Evolutionary conservation across 169 alveolate species (phyloP), one percentile per base, ranked within the genome.

Genomic region (Plasmodium vinckei): DNA sequence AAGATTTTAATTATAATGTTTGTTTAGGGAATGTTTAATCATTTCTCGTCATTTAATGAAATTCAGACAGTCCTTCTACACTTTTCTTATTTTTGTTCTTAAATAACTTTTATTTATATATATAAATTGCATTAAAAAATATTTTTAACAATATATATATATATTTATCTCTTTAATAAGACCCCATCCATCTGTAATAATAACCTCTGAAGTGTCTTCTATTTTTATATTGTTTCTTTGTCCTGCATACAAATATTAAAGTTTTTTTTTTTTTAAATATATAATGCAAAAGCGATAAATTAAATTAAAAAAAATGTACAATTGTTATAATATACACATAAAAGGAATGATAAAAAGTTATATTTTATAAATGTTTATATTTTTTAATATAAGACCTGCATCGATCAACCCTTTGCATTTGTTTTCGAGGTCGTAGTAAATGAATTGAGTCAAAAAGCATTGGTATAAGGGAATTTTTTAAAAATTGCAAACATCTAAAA

Each of bases 181-280:
- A 77, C 2, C 88, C 88, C 88, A 77, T 77, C 88, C 88, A 77
- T 13, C 88, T 63, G 75, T 77, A 77, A 68, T 77, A 77, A 25
- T 56, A 77, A 21, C 88, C 88, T 25, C 59, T 61, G 73, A 77
- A 77, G 46, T 77, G 88, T 27, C 88, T 65, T 77, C 88, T 77
- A 68, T 77, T 77, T 46, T 77, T 77, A 57, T 77, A 77, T 56
- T 77, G 88, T 56, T 77, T 77, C 54, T 64, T 77, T 53, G 88
- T 77, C 88, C 88, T 77, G 51, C 57, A 77, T 44, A 10, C n/a
- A 25, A 61, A 23, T 10, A 23, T 23, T 61, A 61, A 67, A 67
- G 46, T 21, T n/a, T 17, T 12, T 21, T n/a, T 17, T 12, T 51
- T 51, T 51, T 51, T 51, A 67, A 39, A 60, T 60, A 23, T 23